Evolutionary conservation across 345 rosid species (phyloP), one percentile per base, ranked within the genome.

Genomic region (Raphanus raphanistrum): DNA sequence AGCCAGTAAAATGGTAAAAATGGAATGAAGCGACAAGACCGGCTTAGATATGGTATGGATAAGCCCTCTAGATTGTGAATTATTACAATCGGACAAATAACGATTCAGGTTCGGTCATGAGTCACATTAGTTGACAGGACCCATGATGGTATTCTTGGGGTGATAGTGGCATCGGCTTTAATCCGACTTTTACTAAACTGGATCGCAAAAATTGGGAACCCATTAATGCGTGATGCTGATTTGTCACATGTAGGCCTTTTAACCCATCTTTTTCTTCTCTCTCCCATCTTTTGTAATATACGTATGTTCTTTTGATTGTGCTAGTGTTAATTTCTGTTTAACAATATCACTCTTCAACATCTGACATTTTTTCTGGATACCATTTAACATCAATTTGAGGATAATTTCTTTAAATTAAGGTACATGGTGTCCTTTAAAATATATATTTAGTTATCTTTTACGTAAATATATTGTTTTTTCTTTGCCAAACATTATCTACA

Each of bases 111-210:
- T 76, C n/a, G 74, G 74, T 76, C 62, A 76, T 33, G 41, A 4
- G 79, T 76, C 55, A 33, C 63, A 45, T 2, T 68, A 68, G 74
- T 76, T 60, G 69, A 61, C 79, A 35, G 63, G 79, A 48, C 79
- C 74, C 68, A 69, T 13, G 54, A 45, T 66, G 31, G 66, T 75
- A 27, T 66, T 29, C 50, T 68, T 61, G 68, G 74, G 61, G 61
- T 31, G 61, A 43, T 68, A 31, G 48, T 75, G 77, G 74, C 21
- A 21, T 2, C 55, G 35, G 57, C 66, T 59, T 38, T 55, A 35
- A 36, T 63, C 43, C 63, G 63, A 45, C 54, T 45, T 45, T 45
- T 45, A 45, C 54, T 45, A 4, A 45, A 73, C 57, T 17, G 72
- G 68, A 75, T 43, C 73, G 52, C 67, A 6, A 67, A 29, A 7